Evolutionary conservation across 2,329 filamentous ascomycete genomes (phyloP).

Genomic region (Epicoccum nigrum): DNA sequence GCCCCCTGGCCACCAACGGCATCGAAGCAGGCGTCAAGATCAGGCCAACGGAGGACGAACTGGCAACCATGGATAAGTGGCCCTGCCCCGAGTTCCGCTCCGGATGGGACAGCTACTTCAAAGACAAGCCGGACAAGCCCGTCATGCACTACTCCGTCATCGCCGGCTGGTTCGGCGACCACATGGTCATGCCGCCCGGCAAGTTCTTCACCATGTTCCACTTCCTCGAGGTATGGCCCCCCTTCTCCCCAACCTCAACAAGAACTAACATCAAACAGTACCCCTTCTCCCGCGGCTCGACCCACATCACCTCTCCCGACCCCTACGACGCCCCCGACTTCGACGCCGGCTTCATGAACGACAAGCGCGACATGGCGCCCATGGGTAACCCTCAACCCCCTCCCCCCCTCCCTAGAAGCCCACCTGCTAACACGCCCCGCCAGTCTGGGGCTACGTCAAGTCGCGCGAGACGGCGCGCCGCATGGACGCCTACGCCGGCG

Average conservation of each 20-base stretch:
- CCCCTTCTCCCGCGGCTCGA: slow-evolving; percentile 74
- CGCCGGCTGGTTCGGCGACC: slow-evolving; percentile 57
- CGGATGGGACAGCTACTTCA: slow-evolving; percentile 83
- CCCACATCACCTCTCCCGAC: slow-evolving; percentile 72
- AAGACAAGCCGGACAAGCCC: slow-evolving; percentile 83
- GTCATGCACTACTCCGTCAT: slow-evolving; percentile 86
- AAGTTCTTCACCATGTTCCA: slow-evolving; percentile 88
- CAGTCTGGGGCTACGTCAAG: slow-evolving; percentile 82
- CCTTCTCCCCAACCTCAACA: too few relatives aligned
- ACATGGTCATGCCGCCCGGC: slow-evolving; percentile 70
- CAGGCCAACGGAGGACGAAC: slow-evolving; percentile 71
- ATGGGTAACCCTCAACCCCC: slow-evolving; percentile 43
- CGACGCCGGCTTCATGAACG: slow-evolving; percentile 84
- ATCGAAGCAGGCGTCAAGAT: slow-evolving; percentile 83
- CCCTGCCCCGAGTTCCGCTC: slow-evolving; percentile 75
- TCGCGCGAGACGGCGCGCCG: slow-evolving; percentile 78
- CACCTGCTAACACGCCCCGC: background rate
- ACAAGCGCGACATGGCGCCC: slow-evolving; percentile 81
- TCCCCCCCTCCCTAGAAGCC: background rate
- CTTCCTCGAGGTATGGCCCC: slow-evolving; percentile 62
- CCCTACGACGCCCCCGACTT: slow-evolving; percentile 79
- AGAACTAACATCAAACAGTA: slow-evolving; percentile 50
- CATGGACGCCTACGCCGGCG: slow-evolving; percentile 79
- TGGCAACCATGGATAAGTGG: slow-evolving; percentile 72
- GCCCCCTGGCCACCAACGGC: slow-evolving; percentile 76